These are phyloP conservation scores for Zygoascus sp. DNA, from an alignment of 1,139 yeast genomes.

Conservation along the genomic window DNA sequence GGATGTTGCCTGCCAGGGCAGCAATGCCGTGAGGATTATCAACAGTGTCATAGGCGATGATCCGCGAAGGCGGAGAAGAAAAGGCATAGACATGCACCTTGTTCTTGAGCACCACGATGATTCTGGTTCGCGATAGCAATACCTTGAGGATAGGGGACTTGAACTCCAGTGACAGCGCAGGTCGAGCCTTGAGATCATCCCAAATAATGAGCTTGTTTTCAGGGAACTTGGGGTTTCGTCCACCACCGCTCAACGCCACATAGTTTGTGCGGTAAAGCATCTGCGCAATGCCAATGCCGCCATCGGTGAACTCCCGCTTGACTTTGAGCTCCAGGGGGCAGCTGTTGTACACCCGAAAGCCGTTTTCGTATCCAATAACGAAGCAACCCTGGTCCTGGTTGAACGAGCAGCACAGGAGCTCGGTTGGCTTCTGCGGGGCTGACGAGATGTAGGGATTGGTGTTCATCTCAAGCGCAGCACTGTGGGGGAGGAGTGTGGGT, in stretches of 20 bases:
- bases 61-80: constrained; percentile 67
- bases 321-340: constrained; percentile 83
- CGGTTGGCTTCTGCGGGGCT: constrained; percentile 33
- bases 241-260: constrained; percentile 86
- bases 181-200: constrained; percentile 82
- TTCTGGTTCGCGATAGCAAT: constrained; percentile 65
- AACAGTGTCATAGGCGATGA: constrained; percentile 67
- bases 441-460: constrained; percentile 22
- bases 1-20: constrained; percentile 49
- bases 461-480: constrained; percentile 26
- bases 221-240: constrained; percentile 70
- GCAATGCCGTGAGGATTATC: constrained; percentile 68
- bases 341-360: constrained; percentile 81
- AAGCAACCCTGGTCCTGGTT: constrained; percentile 92
- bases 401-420: constrained; percentile 58
- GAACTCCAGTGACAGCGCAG: constrained; percentile 71
- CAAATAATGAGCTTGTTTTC: constrained; percentile 72
- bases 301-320: constrained; percentile 44
- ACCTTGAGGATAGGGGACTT: constrained; percentile 70
- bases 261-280: constrained; percentile 91
- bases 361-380: constrained; percentile 75
- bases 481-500: too few species aligned
- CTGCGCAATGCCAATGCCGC: constrained; percentile 69
- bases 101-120: constrained; percentile 64
- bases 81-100: constrained; percentile 75